Evolutionary conservation across 169 alveolate species (phyloP).

Genomic region (Ichthyophthirius multifiliis): DNA sequence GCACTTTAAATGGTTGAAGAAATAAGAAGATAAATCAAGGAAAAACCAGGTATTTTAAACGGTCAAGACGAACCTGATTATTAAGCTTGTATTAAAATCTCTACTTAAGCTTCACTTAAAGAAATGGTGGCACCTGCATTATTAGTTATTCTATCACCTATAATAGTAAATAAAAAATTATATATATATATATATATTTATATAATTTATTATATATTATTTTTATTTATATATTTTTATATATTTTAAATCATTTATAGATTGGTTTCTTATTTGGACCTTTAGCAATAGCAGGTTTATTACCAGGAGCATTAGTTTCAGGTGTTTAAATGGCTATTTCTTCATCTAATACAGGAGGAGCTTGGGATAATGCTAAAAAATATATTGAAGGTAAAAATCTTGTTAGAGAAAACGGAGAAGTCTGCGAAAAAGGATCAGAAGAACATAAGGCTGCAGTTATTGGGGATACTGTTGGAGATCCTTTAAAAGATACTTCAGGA

Average conservation of each 20-base stretch:
- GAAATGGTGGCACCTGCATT: constrained; percentile 89
- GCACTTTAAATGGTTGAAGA: constrained; percentile 87
- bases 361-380: constrained; percentile 92
- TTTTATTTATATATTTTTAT: not conserved
- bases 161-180: not conserved
- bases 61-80: constrained; percentile 83
- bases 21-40: constrained; percentile 77
- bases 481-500: constrained; percentile 95
- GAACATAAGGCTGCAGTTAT: constrained; percentile 49
- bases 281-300: constrained; percentile 87
- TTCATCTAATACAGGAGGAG: constrained; percentile 89
- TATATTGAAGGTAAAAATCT: constrained; percentile 74
- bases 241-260: constrained; percentile 41
- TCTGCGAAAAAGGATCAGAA: constrained; percentile 31
- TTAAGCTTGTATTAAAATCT: constrained; percentile 80
- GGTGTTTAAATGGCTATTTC: constrained; percentile 89
- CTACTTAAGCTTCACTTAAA: constrained; percentile 83
- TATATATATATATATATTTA: too few species aligned
- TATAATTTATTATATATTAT: constrained; percentile 8
- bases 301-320: constrained; percentile 90
- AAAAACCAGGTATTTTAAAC: constrained; percentile 64
- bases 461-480: constrained; percentile 95
- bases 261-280: constrained; percentile 83
- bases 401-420: constrained; percentile 11
- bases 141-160: constrained; percentile 58